Evolutionary conservation across 768 basidiomycete species (phyloP).

Genomic region (Butyriboletus loyo): DNA sequence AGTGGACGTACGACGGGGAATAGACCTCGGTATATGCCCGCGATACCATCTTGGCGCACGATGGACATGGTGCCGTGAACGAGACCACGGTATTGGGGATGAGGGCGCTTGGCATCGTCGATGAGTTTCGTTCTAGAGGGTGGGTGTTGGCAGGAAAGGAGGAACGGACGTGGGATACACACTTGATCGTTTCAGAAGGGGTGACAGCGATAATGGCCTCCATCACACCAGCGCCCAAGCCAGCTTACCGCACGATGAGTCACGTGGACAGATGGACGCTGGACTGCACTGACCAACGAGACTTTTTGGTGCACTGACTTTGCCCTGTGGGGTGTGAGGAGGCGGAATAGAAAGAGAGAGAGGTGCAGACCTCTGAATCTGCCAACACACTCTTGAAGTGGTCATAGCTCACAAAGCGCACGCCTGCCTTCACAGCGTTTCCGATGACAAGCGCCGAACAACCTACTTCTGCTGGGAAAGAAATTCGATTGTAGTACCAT

Average conservation of each 20-base stretch:
- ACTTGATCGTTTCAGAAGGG: constrained; percentile 99
- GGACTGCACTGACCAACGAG: constrained; percentile 56
- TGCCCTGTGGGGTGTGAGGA: constrained; percentile 55
- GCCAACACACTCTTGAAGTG: constrained; percentile 82
- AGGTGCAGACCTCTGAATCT: constrained; percentile 70
- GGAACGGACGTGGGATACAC: constrained; percentile 21
- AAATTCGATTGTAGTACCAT: no score
- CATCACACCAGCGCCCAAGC: constrained; percentile 83
- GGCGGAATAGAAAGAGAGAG: background rate
- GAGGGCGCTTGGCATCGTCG: constrained; percentile 83
- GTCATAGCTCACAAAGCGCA: constrained; percentile 94
- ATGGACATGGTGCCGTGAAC: constrained; percentile 82
- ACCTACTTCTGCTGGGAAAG: no score
- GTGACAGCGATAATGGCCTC: constrained; percentile 95
- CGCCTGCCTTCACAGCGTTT: constrained; percentile 92
- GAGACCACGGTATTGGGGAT: constrained; percentile 84
- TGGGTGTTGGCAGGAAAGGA: background rate
- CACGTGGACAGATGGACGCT: background rate
- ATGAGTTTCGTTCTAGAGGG: constrained; percentile 89
- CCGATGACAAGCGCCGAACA: constrained; percentile 87
- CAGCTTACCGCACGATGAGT: constrained; percentile 43
- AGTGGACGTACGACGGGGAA: constrained; percentile 78
- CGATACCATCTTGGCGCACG: constrained; percentile 78
- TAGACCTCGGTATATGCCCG: constrained; percentile 85
- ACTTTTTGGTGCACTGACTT: constrained; percentile 83